These are phyloP conservation scores for Gymnopus androsaceus DNA, from an alignment of 1,284 basidiomycete genomes.

Conservation along the genomic window DNA sequence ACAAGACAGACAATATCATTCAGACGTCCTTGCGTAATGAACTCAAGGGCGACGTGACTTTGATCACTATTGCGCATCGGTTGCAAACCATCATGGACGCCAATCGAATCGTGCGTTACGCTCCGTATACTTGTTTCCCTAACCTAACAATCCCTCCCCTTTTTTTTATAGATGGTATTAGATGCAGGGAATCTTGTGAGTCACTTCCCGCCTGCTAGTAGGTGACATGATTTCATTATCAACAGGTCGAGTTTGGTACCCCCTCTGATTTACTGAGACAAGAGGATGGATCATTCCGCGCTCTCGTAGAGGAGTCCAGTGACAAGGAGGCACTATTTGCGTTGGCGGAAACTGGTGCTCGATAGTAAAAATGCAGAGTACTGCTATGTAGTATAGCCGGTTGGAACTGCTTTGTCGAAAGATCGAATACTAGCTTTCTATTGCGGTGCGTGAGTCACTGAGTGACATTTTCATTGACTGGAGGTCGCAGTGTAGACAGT, in stretches of 20 bases:
- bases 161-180: constrained; percentile 29
- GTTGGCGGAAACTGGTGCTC: background rate
- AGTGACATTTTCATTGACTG: no score
- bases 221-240: background rate
- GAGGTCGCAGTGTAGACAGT: no score
- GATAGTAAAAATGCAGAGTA: no score
- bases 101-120: constrained; percentile 38
- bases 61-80: constrained; percentile 58
- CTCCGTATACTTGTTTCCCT: constrained; percentile 13
- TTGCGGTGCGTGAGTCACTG: no score
- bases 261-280: constrained; percentile 49
- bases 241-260: constrained; percentile 39
- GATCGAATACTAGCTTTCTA: no score
- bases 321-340: constrained; percentile 26
- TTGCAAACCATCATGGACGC: constrained; percentile 58
- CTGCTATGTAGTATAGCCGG: no score
- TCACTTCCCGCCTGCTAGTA: background rate
- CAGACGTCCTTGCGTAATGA: constrained; percentile 48
- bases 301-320: constrained; percentile 42
- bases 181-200: constrained; percentile 38
- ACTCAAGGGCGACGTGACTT: constrained; percentile 45
- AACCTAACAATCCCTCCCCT: background rate
- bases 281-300: constrained; percentile 39
- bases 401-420: no score
- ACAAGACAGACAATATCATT: constrained; percentile 47